phyloP scores from a whole-genome alignment of 2,329 filamentous ascomycete species.

The Podosphaera xanthii region DNA sequence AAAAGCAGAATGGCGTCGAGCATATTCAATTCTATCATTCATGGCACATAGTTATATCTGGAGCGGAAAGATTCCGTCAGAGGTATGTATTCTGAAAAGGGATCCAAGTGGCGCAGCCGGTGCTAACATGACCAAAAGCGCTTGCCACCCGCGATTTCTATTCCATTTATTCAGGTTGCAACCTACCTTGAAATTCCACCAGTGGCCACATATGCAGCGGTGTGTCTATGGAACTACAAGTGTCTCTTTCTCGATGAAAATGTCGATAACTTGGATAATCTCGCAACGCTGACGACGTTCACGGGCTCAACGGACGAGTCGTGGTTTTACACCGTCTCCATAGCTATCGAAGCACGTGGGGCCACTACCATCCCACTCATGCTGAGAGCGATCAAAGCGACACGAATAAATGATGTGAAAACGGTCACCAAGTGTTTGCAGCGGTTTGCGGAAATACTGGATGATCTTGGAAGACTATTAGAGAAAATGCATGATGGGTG shows the following conservation, averaged over 20 bases:
- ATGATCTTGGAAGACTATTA: constrained; percentile 59
- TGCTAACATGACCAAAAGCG: constrained; percentile 17
- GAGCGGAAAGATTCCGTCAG: constrained; percentile 66
- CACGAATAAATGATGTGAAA: constrained; percentile 42
- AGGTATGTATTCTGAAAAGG: constrained; percentile 23
- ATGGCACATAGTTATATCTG: constrained; percentile 92
- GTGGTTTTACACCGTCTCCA: constrained; percentile 93
- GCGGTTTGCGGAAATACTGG: constrained; percentile 65
- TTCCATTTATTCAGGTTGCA: constrained; percentile 60
- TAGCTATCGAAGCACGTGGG: constrained; percentile 83
- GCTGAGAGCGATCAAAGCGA: constrained; percentile 67
- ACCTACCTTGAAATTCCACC: constrained; percentile 64
- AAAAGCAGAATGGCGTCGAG: constrained; percentile 78
- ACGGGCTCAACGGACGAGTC: constrained; percentile 91
- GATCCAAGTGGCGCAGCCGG: neutral
- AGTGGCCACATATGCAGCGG: constrained; percentile 78
- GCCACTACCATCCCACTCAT: constrained; percentile 73
- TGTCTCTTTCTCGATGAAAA: constrained; percentile 67
- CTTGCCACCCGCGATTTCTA: constrained; percentile 59
- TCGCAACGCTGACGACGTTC: constrained; percentile 72
- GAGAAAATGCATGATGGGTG: constrained; percentile 89
- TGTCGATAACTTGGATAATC: constrained; percentile 65
- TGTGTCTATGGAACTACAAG: constrained; percentile 94
- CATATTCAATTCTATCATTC: constrained; percentile 75
- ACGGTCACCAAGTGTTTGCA: constrained; percentile 58